A percentile compares a stretch with the other conserved stretches of the same genome.
Conservation (phyloP, 176 grass and related monocot genomes). For the Pontederia paniculata region DNA sequence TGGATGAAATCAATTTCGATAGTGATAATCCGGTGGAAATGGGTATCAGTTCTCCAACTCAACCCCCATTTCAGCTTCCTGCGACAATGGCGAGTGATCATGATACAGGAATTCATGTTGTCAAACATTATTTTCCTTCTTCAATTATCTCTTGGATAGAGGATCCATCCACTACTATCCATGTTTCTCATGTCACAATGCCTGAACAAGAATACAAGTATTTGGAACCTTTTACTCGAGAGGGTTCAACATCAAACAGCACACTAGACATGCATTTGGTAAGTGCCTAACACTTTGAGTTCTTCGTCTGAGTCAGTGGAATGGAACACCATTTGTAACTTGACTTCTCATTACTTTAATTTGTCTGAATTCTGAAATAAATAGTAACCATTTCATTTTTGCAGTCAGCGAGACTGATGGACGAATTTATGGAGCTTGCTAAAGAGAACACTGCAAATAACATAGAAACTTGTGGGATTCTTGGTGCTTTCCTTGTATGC, state of each 20-base stretch:
- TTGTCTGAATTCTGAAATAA: conserved; percentile 12
- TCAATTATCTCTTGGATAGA: conserved; percentile 84
- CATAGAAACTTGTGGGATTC: conserved; percentile 84
- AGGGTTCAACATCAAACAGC: conserved; percentile 46
- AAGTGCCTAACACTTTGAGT: conserved; percentile 7
- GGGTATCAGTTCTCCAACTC: neutral
- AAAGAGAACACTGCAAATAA: conserved; percentile 87
- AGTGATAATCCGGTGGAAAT: neutral
- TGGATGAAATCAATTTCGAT: neutral
- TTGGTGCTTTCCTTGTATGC: conserved; percentile 91
- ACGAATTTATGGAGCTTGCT: conserved; percentile 93
- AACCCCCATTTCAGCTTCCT: neutral
- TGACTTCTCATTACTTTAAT: neutral
- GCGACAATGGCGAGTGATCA: neutral
- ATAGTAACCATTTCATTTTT: conserved; percentile 17
- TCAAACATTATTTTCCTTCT: conserved; percentile 63
- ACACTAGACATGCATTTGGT: conserved; percentile 81
- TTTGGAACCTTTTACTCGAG: conserved; percentile 24
- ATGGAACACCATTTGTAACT: too few relatives aligned
- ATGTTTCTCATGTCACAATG: conserved; percentile 33
- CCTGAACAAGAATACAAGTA: conserved; percentile 33
- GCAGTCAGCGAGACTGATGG: conserved; percentile 76
- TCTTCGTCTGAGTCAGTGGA: too few relatives aligned
- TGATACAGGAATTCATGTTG: conserved; percentile 20
- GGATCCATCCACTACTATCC: conserved; percentile 39